Percentiles rank a stretch among this genome's conserved stretches.
These are phyloP conservation scores for Solanum megistacrolobum DNA, from an alignment of 257 asterid species.

Conservation along the genomic window DNA sequence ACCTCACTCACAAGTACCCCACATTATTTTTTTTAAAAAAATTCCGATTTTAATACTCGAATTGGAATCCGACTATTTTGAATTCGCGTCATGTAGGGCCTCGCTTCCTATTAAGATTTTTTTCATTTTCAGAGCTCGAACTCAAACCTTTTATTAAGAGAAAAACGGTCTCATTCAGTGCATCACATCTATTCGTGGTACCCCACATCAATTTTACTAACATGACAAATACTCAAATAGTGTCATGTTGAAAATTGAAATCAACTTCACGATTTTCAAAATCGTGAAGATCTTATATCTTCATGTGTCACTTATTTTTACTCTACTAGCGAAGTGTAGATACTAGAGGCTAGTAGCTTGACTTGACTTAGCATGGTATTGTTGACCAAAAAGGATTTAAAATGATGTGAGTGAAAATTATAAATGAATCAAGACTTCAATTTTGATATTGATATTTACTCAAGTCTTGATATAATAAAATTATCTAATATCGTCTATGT, in stretches of 20 bases:
- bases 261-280: not conserved
- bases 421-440: not conserved
- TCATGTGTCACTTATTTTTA: not conserved
- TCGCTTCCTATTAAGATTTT: no score
- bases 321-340: not conserved
- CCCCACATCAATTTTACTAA: not conserved
- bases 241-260: not conserved
- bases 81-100: accelerated
- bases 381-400: conserved; percentile 17
- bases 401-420: not conserved
- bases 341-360: conserved; percentile 1
- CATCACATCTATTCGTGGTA: no score
- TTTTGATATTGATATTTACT: not conserved
- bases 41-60: no score
- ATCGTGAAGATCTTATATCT: not conserved
- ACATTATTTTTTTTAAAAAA: not conserved
- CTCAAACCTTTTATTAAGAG: not conserved
- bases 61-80: accelerated
- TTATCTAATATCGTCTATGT: not conserved
- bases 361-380: conserved; percentile 10
- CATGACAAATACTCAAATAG: not conserved
- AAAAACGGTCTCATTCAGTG: accelerated
- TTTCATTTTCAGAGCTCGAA: no score
- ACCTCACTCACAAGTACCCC: not conserved
- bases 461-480: not conserved